phyloP scores from a whole-genome alignment of 73 alveolate genomes.

The Paramecium pentaurelia region DNA sequence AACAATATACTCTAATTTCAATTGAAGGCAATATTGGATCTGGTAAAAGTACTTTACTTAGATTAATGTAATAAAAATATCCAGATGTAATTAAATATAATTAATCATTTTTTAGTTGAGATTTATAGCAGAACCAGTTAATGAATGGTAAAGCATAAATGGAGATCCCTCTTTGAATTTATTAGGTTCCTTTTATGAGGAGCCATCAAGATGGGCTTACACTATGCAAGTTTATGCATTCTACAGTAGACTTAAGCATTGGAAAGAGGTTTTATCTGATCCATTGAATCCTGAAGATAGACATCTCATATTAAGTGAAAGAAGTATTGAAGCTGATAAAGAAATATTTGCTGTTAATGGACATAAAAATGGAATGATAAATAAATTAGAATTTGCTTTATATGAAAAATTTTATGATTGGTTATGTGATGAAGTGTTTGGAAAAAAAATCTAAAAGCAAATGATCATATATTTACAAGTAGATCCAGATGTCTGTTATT shows the following conservation, averaged over 20 bases:
- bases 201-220: constrained; percentile 58
- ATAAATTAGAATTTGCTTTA: constrained; percentile 50
- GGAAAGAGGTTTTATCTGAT: constrained; percentile 32
- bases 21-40: constrained; percentile 60
- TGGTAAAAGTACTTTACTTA: constrained; percentile 52
- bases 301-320: constrained; percentile 49
- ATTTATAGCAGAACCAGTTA: constrained; percentile 51
- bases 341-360: constrained; percentile 52
- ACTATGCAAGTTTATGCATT: constrained; percentile 59
- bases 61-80: background rate
- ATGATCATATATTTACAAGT: constrained; percentile 47
- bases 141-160: constrained; percentile 52
- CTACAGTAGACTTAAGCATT: constrained; percentile 47
- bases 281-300: constrained; percentile 43
- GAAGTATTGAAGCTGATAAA: constrained; percentile 48
- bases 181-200: constrained; percentile 43
- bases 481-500: constrained; percentile 42
- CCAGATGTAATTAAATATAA: background rate
- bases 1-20: constrained; percentile 35
- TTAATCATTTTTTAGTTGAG: background rate
- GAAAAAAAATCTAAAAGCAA: constrained; percentile 20
- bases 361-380: constrained; percentile 51
- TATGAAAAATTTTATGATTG: constrained; percentile 39
- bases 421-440: constrained; percentile 41
- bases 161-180: constrained; percentile 53